Conservation (phyloP, 371 early-diverging fungal species). For the Vairimorpha necatrix region DNA sequence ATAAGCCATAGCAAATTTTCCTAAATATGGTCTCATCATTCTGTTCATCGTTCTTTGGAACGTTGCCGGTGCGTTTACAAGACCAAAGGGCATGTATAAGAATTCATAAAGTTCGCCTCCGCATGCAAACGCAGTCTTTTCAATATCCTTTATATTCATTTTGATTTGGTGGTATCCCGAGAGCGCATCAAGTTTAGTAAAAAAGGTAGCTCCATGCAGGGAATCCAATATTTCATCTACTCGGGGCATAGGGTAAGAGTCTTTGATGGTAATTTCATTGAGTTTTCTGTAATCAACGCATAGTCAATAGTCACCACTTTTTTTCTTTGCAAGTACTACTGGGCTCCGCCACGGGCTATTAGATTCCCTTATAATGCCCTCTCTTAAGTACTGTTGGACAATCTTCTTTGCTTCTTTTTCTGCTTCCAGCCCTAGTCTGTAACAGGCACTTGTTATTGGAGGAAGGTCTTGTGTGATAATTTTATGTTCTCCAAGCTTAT, state of each 20-base stretch:
- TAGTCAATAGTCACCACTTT: background rate
- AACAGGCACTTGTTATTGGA: background rate
- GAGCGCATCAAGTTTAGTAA: slow-evolving; percentile 64
- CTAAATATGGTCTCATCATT: no score
- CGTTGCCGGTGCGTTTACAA: no score
- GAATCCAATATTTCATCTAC: slow-evolving; percentile 25
- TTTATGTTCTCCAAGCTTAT: background rate
- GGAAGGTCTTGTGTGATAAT: background rate
- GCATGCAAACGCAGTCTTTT: no score
- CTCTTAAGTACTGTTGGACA: slow-evolving; percentile 1
- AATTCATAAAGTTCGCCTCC: no score
- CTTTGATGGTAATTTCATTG: slow-evolving; percentile 19
- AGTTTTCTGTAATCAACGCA: slow-evolving; percentile 17
- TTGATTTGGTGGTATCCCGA: slow-evolving; percentile 65
- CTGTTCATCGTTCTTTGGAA: no score
- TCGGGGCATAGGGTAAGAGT: slow-evolving; percentile 22
- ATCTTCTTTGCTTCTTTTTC: slow-evolving; percentile 4
- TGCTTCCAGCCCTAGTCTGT: background rate
- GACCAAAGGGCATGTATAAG: no score
- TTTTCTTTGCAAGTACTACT: slow-evolving; percentile 12
- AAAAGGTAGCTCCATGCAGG: slow-evolving; percentile 50
- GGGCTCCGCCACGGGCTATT: slow-evolving; percentile 10
- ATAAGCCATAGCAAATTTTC: no score
- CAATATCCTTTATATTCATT: no score
- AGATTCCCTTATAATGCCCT: slow-evolving; percentile 30